Conservation (phyloP, 2,329 filamentous ascomycete species). For the Cordyceps tenuipes region DNA sequence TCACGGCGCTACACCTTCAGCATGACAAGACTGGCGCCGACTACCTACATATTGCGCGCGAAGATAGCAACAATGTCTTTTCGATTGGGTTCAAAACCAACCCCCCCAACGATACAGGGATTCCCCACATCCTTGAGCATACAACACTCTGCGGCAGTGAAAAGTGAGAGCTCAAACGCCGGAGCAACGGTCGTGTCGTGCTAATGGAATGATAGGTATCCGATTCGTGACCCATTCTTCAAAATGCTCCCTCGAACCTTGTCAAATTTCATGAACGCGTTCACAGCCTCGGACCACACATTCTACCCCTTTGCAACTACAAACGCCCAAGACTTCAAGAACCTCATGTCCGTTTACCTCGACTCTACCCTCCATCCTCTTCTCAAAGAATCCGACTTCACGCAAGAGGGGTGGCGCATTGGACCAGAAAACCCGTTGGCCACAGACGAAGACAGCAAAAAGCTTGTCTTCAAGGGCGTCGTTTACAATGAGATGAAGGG, state of each 20-base stretch:
- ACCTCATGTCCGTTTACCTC: conserved; percentile 92
- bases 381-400: conserved; percentile 84
- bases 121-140: conserved; percentile 96
- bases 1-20: conserved; percentile 82
- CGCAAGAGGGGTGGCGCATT: conserved; percentile 93
- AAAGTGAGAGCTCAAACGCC: conserved; percentile 49
- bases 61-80: conserved; percentile 99
- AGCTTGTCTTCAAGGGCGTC: conserved; percentile 89
- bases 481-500: conserved; percentile 99
- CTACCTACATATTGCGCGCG: conserved; percentile 87
- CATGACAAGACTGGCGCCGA: conserved; percentile 95
- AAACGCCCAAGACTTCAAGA: conserved; percentile 89
- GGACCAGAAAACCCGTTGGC: conserved; percentile 80
- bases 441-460: conserved; percentile 48
- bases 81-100: conserved; percentile 99
- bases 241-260: conserved; percentile 97
- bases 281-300: conserved; percentile 92
- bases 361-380: conserved; percentile 89
- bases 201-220: conserved; percentile 56
- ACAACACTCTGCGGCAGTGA: conserved; percentile 92
- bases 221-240: conserved; percentile 98
- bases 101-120: conserved; percentile 88
- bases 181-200: conserved; percentile 5
- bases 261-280: conserved; percentile 99
- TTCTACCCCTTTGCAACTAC: conserved; percentile 98